Base-by-base conservation (phyloP, 768 basidiomycete genomes). In the Mycena haematopus region DNA sequence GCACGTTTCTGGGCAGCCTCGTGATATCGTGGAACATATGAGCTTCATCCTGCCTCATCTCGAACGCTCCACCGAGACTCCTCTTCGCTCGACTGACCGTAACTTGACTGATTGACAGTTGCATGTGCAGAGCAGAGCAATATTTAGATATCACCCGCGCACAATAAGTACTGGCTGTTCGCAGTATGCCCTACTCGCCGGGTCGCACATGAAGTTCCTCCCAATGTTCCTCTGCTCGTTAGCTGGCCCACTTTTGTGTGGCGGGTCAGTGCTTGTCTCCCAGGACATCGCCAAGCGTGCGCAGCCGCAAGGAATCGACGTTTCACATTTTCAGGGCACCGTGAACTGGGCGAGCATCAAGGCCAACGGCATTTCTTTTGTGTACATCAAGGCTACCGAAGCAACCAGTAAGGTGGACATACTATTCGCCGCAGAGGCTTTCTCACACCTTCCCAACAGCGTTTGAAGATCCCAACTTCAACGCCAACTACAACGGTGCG, bases 361-460 rank as follows among this genome's bases (percentile, higher is more conserved):
- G 62, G 70, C 78, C 14, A 83, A 83, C 63, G 87, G 84, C 4
- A 71, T 87, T 33, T 59, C 75, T 14, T 89, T 87, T 66, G 84
- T 75, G 3, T 89, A 80, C 69, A 88, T 89, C 80, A 89, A 89
- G 70, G 88, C 87, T 10, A 89, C 87, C 3, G 87, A 89, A 70
- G 83, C 83, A 10, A 86, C 78, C n/a, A 69, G 85, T 86, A 53
- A 58, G 76, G 44, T 13, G 24, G 25, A 46, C 33, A 14, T 21
- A 40, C 29, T 44, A 19, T 22, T n/a, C 22, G n/a, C 52, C 11
- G 19, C 2, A n/a, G 8, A 14, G 49, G 6, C 1, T 35, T 3
- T 8, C 40, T 11, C 5, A 53, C 49, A 11, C 21, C 19, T 31
- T 38, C 25, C 57, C 29, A 31, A 21, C 50, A 79, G 76, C 72